Evolutionary conservation across 2,329 filamentous ascomycete species (phyloP), one percentile per base, ranked within the genome.

Genomic region (Corinectria fuckeliana): DNA sequence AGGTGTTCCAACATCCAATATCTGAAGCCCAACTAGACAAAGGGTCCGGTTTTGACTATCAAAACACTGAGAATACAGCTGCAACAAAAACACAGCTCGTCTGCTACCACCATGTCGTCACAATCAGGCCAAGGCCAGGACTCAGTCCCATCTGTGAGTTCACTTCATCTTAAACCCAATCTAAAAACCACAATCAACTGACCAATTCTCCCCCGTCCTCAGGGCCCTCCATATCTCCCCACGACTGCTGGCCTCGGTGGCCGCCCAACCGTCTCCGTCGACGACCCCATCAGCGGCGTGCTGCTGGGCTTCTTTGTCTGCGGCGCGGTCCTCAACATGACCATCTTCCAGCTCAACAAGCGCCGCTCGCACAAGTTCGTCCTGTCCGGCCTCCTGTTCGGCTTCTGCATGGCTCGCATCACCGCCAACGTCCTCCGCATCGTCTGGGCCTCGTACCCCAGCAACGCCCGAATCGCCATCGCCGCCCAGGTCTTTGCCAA

Each of bases 401-500:
- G 80, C 63, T 86, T 88, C 74, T 85, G 80, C 72, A 80, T 85
- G 73, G 81, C 82, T 21, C 81, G 85, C 47, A 81, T 80, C 63
- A 72, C 75, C 38, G 83, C 85, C 16, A 78, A 86, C 47, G 69
- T 75, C 30, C 74, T 85, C 66, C 81, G 83, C 56, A 82, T 85
- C 65, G 82, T 76, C 54, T 87, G 82, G 84, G 80, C 82, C 21
- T 75, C 74, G 36, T 65, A 75, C 30, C 78, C 80, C 1, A 63
- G 42, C 53, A 74, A 78, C 67, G 59, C 76, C 50, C 67, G 72
- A 55, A 65, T 86, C 56, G 80, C 78, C 68, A 82, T 87, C 60
- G 86, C 88, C 7, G 85, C 90, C 3, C 81, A 81, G 64, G 84
- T 95, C 70, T 88, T 95, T 68, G 85, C 91, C 57, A 85, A 88